Percentiles rank a stretch among this genome's conserved stretches.
phyloP scores from a whole-genome alignment of 2,329 filamentous ascomycete genomes.

The Aureobasidium sp. region DNA sequence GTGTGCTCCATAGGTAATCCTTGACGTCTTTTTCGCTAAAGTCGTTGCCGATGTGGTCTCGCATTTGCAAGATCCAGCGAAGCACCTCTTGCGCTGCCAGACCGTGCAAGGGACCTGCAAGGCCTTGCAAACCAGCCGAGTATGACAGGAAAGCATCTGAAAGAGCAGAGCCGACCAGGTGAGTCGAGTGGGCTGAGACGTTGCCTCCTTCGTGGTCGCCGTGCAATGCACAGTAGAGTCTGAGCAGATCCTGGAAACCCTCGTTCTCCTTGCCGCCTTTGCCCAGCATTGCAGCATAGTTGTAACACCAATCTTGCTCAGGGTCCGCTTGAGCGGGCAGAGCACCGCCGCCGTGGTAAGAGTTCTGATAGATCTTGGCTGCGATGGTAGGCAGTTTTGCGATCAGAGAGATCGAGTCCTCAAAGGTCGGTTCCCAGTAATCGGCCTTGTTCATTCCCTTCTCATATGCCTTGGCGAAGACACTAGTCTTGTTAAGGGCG shows the following conservation, averaged over 20 bases:
- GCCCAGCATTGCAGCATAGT: constrained; percentile 93
- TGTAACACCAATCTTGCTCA: constrained; percentile 95
- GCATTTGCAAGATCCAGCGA: constrained; percentile 95
- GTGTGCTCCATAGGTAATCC: constrained; percentile 84
- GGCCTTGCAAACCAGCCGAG: constrained; percentile 87
- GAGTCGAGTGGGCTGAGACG: constrained; percentile 90
- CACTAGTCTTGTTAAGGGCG: constrained; percentile 89
- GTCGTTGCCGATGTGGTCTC: constrained; percentile 69
- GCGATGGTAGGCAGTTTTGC: constrained; percentile 96
- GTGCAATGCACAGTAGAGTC: constrained; percentile 91
- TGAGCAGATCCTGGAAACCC: constrained; percentile 89
- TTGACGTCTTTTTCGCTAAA: constrained; percentile 78
- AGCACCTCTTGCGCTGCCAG: constrained; percentile 95
- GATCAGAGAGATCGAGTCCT: constrained; percentile 86
- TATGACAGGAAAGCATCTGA: constrained; percentile 95
- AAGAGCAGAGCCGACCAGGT: constrained; percentile 88
- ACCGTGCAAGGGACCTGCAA: constrained; percentile 88
- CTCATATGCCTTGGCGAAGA: constrained; percentile 91
- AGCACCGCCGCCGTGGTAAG: constrained; percentile 66
- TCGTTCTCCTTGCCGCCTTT: constrained; percentile 82
- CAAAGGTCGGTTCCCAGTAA: constrained; percentile 98
- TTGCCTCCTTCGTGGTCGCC: constrained; percentile 98
- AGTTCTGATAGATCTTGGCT: constrained; percentile 94
- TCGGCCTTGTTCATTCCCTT: constrained; percentile 87
- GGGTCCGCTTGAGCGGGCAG: constrained; percentile 70